Evolutionary conservation across 2,329 filamentous ascomycete genomes (phyloP).

Genomic region (Cordyceps cateniannulata): DNA sequence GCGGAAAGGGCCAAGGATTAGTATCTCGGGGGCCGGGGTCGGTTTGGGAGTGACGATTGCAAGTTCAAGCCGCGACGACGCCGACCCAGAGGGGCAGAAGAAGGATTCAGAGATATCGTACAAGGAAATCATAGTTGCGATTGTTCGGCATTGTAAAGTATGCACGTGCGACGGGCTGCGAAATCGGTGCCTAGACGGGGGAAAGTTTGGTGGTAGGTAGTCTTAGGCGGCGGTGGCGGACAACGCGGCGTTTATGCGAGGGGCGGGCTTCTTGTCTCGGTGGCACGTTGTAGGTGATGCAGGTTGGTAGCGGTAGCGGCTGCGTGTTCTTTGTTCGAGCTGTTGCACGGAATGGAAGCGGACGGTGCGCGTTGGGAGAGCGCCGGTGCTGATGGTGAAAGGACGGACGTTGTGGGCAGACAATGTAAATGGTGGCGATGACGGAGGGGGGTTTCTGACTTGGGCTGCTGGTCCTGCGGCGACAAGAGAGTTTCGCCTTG

Average conservation of each 20-base stretch:
- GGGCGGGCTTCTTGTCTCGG: neutral
- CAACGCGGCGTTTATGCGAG: constrained; percentile 8
- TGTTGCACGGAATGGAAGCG: neutral
- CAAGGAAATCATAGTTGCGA: constrained; percentile 98
- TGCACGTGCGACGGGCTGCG: neutral
- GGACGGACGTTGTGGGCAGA: neutral
- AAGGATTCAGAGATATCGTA: constrained; percentile 40
- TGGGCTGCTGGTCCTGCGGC: neutral
- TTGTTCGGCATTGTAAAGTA: constrained; percentile 75
- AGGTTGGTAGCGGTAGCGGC: neutral
- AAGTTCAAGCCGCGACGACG: neutral
- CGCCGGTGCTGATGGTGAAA: neutral
- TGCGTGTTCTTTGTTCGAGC: neutral
- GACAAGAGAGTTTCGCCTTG: neutral
- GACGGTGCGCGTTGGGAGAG: neutral
- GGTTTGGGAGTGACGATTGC: neutral
- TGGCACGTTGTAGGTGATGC: neutral
- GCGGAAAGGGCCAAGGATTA: neutral
- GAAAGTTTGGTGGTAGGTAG: neutral
- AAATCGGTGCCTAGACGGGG: neutral
- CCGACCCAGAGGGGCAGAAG: constrained; percentile 14
- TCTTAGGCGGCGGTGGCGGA: neutral
- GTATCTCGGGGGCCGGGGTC: neutral
- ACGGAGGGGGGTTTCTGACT: constrained; percentile 8
- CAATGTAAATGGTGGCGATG: neutral